phyloP scores from a whole-genome alignment of 352 stramenopile species.

The Globisporangium acanthophoron region DNA sequence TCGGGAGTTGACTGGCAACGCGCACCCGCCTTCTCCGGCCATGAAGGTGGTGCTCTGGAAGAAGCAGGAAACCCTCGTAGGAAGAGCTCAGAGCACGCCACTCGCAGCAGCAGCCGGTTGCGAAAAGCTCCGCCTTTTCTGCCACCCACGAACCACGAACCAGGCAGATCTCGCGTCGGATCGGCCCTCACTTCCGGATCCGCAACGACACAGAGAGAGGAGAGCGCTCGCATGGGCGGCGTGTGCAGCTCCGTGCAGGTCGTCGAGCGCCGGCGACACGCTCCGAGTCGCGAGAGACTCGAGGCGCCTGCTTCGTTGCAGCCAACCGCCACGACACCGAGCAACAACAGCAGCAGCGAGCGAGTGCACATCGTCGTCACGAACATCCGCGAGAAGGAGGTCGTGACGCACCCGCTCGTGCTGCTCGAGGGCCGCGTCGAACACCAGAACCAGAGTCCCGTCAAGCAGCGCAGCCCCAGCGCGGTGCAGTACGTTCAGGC shows the following conservation, averaged over 20 bases:
- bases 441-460: not conserved
- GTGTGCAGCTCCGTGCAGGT: conserved; percentile 9
- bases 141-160: not conserved
- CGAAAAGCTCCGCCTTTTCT: not conserved
- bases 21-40: too few relatives aligned
- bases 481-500: conserved; percentile 18
- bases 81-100: too few relatives aligned
- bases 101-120: not conserved
- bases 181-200: not conserved
- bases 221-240: conserved; percentile 6
- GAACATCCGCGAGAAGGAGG: conserved; percentile 82
- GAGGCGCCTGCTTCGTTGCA: not conserved
- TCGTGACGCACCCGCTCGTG: conserved; percentile 41
- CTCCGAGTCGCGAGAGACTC: too few relatives aligned
- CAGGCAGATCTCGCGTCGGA: not conserved
- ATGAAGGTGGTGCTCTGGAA: too few relatives aligned
- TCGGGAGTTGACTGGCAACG: too few relatives aligned
- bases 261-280: not conserved
- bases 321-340: not conserved
- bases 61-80: too few relatives aligned
- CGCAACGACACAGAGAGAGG: not conserved
- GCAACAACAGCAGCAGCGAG: not conserved
- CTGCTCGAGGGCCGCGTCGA: conserved; percentile 41
- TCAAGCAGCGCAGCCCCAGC: conserved; percentile 12
- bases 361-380: conserved; percentile 45